Conservation (phyloP, 2,329 filamentous ascomycete genomes). For the Sphaerostilbella broomeana region DNA sequence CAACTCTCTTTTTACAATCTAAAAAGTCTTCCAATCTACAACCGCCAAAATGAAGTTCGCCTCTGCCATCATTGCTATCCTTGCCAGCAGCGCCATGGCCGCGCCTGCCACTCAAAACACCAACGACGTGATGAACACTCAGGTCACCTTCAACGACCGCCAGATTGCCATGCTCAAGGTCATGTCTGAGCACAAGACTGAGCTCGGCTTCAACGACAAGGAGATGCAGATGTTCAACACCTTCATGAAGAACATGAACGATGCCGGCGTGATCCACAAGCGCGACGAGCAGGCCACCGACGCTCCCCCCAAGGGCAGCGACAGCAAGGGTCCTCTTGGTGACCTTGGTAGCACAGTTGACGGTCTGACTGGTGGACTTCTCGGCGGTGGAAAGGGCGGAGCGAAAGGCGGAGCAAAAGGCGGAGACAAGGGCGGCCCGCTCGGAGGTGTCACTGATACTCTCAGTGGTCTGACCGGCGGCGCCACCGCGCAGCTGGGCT, state of each 20-base stretch:
- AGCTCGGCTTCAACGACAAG: not conserved
- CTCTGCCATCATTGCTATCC: not conserved
- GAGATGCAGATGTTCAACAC: constrained; percentile 3
- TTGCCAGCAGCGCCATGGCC: constrained; percentile 4
- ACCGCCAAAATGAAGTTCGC: constrained; percentile 4
- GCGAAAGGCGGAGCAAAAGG: not conserved
- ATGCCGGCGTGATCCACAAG: not conserved
- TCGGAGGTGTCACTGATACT: not conserved
- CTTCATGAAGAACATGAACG: constrained; percentile 1
- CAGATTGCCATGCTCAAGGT: constrained; percentile 6
- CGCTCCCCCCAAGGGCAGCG: not conserved
- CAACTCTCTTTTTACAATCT: no score
- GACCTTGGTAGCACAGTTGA: not conserved
- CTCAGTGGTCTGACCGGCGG: not conserved
- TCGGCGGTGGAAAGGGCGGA: no score
- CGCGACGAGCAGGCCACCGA: no score
- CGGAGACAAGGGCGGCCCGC: not conserved
- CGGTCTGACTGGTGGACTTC: not conserved
- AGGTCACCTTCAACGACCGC: constrained; percentile 2
- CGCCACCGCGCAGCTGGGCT: not conserved
- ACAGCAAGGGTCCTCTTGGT: not conserved
- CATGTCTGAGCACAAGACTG: constrained; percentile 4
- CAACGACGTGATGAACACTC: not conserved
- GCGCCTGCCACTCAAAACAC: not conserved
- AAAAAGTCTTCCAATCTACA: not conserved